Evolutionary conservation across 257 asterid species (phyloP).

Genomic region (Solanum tarijense): DNA sequence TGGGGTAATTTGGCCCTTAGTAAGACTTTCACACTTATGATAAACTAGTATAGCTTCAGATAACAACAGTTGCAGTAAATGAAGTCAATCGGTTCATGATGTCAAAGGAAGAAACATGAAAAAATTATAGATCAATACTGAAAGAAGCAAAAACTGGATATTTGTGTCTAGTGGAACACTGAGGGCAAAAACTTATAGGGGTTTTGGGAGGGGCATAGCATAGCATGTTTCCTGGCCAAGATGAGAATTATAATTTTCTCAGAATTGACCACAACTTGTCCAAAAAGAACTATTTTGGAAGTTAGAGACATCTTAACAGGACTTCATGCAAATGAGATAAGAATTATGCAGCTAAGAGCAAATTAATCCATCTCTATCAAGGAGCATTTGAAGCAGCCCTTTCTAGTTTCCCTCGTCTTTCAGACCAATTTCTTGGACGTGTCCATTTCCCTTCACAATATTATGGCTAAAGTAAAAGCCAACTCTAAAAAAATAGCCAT

Average conservation of each 20-base stretch:
- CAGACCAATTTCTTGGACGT: background rate
- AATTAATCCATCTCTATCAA: background rate
- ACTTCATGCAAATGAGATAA: background rate
- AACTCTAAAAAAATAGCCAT: background rate
- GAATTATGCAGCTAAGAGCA: background rate
- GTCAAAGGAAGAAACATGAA: background rate
- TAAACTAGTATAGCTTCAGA: background rate
- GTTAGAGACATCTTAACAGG: background rate
- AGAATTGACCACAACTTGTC: background rate
- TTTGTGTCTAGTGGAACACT: background rate
- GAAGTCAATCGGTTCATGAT: background rate
- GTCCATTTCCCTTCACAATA: background rate
- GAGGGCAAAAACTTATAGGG: background rate
- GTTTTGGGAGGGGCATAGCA: background rate
- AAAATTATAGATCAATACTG: background rate
- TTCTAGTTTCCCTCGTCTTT: background rate
- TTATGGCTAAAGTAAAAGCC: background rate
- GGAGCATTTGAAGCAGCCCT: background rate
- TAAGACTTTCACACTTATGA: background rate
- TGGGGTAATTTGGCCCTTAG: background rate
- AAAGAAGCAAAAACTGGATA: background rate
- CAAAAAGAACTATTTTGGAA: background rate
- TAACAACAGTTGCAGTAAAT: background rate
- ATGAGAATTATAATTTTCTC: background rate
- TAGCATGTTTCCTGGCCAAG: background rate